Evolutionary conservation across 139 green algal genomes (phyloP), one percentile per base, ranked within the genome.

Genomic region (Chlamydomonas applanata): DNA sequence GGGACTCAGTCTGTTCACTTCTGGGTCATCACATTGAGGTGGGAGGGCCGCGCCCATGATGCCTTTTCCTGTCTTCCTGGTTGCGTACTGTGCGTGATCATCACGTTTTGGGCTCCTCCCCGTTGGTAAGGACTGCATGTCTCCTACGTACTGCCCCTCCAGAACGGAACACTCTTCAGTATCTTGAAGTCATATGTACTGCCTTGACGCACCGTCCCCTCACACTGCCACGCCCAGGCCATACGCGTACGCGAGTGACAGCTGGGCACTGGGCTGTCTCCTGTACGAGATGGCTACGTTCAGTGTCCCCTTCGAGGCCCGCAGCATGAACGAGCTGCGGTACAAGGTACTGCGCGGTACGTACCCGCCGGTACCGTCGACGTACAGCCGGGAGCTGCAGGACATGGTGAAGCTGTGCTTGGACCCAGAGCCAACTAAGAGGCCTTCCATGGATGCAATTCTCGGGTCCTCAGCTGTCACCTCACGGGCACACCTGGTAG

Each of bases 271-370:
- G 60, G 92, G 92, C 46, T 95, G 91, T 87, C 33, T 93, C 14
- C 83, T 97, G 59, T 94, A 92, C 79, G 92, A 97, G 86, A 91
- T 96, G 73, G 72, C 82, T 46, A 88, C 85, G 25, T 86, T 89
- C 71, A 79, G 30, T 19, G 87, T 95, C 25, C 90, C 90, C 1
- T 95, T 95, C 77, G 88, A 95, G 71, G 90, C 87, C 7, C 74
- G 84, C 27, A 87, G 72, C 54, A 87, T 95, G 82, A 75, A 65
- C 56, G 89, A 93, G 78, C 85, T 95, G 67, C 79, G 85, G 9
- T 80, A 86, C 60, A 91, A 89, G 63, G 78, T 92, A 1, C 65
- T 90, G 59, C 49, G 77, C 1, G 79, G 83, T 22, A 77, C 24
- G 72, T 87, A 79, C 68, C 76, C 82, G 46, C 71, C 82, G 1